Evolutionary conservation across 805 yeast genomes (phyloP), one percentile per base, ranked within the genome.

Genomic region (Candida schatavii): DNA sequence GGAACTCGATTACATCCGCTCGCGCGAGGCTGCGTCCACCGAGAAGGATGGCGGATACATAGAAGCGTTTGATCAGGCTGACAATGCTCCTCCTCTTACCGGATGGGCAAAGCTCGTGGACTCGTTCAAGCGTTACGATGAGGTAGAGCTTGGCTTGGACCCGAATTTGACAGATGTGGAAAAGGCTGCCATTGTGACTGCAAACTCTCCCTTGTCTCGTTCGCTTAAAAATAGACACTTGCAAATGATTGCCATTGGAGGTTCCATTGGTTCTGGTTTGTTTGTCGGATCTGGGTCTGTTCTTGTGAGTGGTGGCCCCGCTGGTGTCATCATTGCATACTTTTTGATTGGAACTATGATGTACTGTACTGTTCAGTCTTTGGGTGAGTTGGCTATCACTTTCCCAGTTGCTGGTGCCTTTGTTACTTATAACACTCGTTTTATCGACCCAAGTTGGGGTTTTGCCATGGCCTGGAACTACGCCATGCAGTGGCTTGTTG

Each of bases 191-290:
- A 56, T 66, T 34, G 55, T 55, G 40, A 68, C 80, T 20, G 73
- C 79, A 15, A 69, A 66, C 48, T 63, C 80, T 35, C 81, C 81
- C 11, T 63, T 75, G 43, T 61, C 72, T 26, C 66, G 84, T 48
- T 58, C 71, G 4, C 67, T 83, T 39, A 79, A 77, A 51, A 74
- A 78, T 32, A 72, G 90, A 55, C 91, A 86, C 58, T 62, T 86
- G 50, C 81, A 83, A 46, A 81, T 85, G 88, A 86, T 86, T 64
- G 89, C 93, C 39, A 70, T 86, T 46, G 93, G 91, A 50, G 90
- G 91, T 33, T 76, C 85, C 45, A 85, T 87, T 50, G 96, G 95
- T 51, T 83, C 91, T 6, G 95, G 93, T 55, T 69, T 88, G 39
- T 80, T 88, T 46, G 84, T 88, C 25, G 88, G 88, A 55, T 76